Base-by-base conservation (phyloP, 139 green algal genomes). In the Astrephomene gubernaculifera region DNA sequence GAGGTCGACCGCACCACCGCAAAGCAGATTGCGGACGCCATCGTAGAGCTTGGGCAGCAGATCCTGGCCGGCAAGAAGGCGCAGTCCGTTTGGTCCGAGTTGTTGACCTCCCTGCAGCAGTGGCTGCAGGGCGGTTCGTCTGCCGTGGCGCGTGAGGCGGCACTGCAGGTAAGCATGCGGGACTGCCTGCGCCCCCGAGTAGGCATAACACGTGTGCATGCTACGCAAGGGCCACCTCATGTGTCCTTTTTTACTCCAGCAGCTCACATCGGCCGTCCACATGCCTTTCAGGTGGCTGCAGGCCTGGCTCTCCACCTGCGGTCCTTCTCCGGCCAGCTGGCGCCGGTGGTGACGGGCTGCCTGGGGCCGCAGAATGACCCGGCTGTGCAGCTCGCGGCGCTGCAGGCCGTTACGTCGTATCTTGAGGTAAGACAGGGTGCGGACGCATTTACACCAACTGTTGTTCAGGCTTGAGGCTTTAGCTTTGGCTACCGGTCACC, bases 291-390 rank as follows among this genome's bases (percentile, higher is more conserved):
- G 87, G 87, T 96, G 22, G 91, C 90, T 21, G 85, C 90, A 29
- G 72, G 88, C 25, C 88, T 99, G 33, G 78, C 86, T 25, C 83
- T 88, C 10, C 93, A 94, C 71, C 88, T 96, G 87, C 86, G 69
- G 45, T 88, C n/a, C 35, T 72, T 2, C 19, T 69, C 60, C 39
- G 60, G 36, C 17, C 76, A 83, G 76, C 76, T 83, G 54, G 76
- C 76, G n/a, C 31, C 76, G 60, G 39, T 63, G 2, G 29, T 83
- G 4, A 14, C 31, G 12, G 57, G 38, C 76, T 83, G 76, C 39
- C 60, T 83, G 54, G 76, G 33, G 4, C 12, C 39, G 4, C 21
- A 29, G 0, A 3, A 44, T 10, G 27, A 43, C 5, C 39, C 41
- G 25, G 76, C 64, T 12, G 76, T 83, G 57, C 60, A 61, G 60